Percentiles rank a stretch among this genome's conserved stretches.
These are phyloP conservation scores for Starmerella powellii DNA, from an alignment of 805 yeast genomes.

Conservation along the genomic window DNA sequence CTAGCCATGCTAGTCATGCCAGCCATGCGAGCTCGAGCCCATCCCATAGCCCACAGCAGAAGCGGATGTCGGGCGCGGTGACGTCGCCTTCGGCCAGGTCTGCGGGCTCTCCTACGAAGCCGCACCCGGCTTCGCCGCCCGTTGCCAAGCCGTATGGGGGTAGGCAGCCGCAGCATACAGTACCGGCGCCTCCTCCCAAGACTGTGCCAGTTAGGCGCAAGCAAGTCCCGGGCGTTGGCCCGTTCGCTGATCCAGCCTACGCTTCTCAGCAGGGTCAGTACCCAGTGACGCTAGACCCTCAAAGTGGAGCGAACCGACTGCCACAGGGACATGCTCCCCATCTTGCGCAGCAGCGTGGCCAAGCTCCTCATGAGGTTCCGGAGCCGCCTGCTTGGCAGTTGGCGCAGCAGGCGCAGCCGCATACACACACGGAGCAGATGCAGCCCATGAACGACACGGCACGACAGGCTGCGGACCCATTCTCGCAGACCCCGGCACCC, in stretches of 20 bases:
- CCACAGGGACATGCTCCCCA: background rate
- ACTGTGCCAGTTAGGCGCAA: conserved; percentile 19
- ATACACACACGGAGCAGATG: background rate
- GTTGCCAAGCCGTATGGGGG: conserved; percentile 3
- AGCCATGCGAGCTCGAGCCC: background rate
- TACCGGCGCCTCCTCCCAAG: conserved; percentile 12
- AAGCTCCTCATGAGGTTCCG: background rate
- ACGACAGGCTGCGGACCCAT: too few relatives aligned
- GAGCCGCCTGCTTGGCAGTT: background rate
- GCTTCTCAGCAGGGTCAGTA: background rate
- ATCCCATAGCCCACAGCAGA: conserved; percentile 2
- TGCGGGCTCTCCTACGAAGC: background rate
- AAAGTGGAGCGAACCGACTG: background rate
- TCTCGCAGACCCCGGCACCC: too few relatives aligned
- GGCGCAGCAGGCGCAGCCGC: background rate
- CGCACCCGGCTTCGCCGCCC: background rate
- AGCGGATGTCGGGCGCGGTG: background rate
- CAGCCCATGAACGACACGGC: background rate
- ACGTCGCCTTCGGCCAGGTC: background rate
- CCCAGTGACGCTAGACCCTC: too few relatives aligned
- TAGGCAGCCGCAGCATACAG: conserved; percentile 1
- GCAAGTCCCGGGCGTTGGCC: conserved; percentile 13
- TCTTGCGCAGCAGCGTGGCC: background rate
- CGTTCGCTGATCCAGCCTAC: background rate
- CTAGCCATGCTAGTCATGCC: background rate